A percentile compares a stretch with the other conserved stretches of the same genome.
These are phyloP conservation scores for Colletotrichum endophyticum DNA, from an alignment of 2,329 filamentous ascomycete genomes.

Conservation along the genomic window DNA sequence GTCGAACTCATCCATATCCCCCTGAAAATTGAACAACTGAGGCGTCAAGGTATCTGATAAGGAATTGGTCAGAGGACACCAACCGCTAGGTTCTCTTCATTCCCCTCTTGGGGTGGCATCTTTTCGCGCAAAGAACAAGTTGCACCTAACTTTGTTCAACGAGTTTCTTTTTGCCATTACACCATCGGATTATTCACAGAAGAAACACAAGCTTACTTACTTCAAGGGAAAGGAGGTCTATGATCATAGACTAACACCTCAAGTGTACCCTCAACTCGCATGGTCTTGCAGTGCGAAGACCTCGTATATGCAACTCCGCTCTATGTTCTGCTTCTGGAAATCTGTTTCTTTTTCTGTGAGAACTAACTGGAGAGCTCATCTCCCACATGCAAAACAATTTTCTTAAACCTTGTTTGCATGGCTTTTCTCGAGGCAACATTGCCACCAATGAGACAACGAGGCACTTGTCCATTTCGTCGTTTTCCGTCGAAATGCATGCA, in stretches of 20 bases:
- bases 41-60: no score
- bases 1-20: no score
- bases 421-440: neutral
- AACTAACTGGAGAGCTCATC: neutral
- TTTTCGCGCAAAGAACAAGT: neutral
- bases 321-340: neutral
- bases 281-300: neutral
- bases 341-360: neutral
- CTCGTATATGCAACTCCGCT: neutral
- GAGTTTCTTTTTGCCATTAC: neutral
- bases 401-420: neutral
- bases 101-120: neutral
- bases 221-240: neutral
- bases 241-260: neutral
- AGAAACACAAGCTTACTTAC: neutral
- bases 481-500: neutral
- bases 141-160: neutral
- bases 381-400: neutral
- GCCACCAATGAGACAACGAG: fast-evolving
- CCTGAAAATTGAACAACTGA: no score
- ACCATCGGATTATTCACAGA: neutral
- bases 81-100: neutral
- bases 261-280: neutral
- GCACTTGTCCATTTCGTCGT: neutral
- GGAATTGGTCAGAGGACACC: no score